A percentile compares a stretch with the other conserved stretches of the same genome.
Conservation (phyloP, 192 early-diverging fungal genomes). For the Rhizophlyctis rosea region DNA sequence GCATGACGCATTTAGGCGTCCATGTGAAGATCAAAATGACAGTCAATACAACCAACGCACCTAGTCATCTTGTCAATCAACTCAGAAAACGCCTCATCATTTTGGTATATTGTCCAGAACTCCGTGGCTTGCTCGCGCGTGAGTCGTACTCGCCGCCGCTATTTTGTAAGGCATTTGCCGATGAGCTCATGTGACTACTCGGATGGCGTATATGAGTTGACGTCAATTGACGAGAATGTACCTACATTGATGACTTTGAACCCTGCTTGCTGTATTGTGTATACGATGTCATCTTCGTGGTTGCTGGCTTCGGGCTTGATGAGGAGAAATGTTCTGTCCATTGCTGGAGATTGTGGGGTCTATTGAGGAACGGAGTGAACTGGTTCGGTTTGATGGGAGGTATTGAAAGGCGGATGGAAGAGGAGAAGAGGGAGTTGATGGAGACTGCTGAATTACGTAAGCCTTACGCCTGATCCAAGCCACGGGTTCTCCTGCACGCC, state of each 20-base stretch:
- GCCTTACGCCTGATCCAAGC: no score
- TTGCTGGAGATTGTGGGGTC: slow-evolving; percentile 17
- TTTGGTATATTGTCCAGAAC: slow-evolving; percentile 29
- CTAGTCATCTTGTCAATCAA: slow-evolving; percentile 32
- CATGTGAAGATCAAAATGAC: not conserved
- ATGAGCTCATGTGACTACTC: not conserved
- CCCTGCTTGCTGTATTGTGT: slow-evolving; percentile 32
- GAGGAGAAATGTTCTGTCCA: slow-evolving; percentile 38
- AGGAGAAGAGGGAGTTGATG: no score
- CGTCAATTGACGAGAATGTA: no score
- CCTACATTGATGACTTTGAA: slow-evolving; percentile 46
- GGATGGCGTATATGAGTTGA: not conserved
- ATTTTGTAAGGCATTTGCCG: not conserved
- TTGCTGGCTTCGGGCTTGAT: slow-evolving; percentile 37
- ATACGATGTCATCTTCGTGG: slow-evolving; percentile 34
- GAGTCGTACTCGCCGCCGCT: slow-evolving; percentile 33
- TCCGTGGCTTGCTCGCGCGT: slow-evolving; percentile 42
- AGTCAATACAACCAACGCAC: slow-evolving; percentile 1
- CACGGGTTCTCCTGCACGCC: no score
- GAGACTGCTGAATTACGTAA: no score
- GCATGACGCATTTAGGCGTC: not conserved
- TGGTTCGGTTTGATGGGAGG: no score
- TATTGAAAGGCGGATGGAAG: no score
- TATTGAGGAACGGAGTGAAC: no score
- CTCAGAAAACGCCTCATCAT: slow-evolving; percentile 26